Evolutionary conservation across 1,284 basidiomycete genomes (phyloP), one percentile per base, ranked within the genome.

Genomic region (Fomes fomentarius): DNA sequence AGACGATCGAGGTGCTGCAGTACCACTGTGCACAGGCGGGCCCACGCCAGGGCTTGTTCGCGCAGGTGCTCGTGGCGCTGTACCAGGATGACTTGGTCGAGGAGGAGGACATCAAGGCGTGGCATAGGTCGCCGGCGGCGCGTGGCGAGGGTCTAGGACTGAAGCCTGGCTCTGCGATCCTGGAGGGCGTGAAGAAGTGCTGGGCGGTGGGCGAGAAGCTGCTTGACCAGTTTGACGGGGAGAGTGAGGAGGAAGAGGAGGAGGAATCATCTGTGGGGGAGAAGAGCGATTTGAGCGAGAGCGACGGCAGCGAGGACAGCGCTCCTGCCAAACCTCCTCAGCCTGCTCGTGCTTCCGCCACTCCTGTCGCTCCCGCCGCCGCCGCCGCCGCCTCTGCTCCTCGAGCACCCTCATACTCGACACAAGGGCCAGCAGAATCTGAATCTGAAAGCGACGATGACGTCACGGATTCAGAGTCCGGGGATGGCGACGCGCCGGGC

Each of bases 41-140:
- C 28, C 69, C 77, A 47, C 81, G 83, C 42, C 68, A 87, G 62
- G 74, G 80, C 25, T 70, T 91, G 28, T 93, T 93, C 66, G 90
- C 87, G 2, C 86, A 89, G 64, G 81, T 91, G 50, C 78, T 93
- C 22, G 87, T 83, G 17, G 81, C 85, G 15, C 70, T 91, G 10
- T 93, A 92, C 65, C 88, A 94, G 71, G 73, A 79, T 56, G 85
- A 93, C 66, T 79, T 91, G 45, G 84, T 92, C 8, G 89, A 91
- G 53, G 90, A 91, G 67, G 87, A 91, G 41, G 84, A 91, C 61
- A 89, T 93, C 61, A 81, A 86, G 24, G 75, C 71, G 47, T 93
- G 90, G 89, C 82, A 91, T 66, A 69, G 63, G 39, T 74, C 74
- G 47, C 72, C 84, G 3, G 71, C 64, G 19, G 77, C 85, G 14